Percentiles rank a stretch among this genome's conserved stretches.
Evolutionary conservation across 352 stramenopile species (phyloP).

Genomic region (Phytopythium aichiense): DNA sequence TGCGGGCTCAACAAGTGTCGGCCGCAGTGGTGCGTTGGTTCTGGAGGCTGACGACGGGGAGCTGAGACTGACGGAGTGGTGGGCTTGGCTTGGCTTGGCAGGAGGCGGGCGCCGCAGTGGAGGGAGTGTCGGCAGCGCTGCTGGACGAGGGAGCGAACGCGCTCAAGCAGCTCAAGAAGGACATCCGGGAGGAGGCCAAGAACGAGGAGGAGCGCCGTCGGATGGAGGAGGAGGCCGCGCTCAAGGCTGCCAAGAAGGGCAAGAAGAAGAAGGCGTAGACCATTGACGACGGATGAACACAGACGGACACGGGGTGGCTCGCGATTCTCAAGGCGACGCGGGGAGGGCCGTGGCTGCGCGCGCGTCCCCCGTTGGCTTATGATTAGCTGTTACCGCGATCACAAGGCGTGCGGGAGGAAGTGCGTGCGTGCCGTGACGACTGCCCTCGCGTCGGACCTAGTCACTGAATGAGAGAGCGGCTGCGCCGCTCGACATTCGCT

Average conservation of each 20-base stretch:
- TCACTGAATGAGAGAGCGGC: constrained; percentile 9
- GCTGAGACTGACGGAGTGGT: background rate
- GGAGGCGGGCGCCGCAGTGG: constrained; percentile 37
- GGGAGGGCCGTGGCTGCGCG: background rate
- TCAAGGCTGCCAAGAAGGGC: constrained; percentile 76
- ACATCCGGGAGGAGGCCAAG: constrained; percentile 74
- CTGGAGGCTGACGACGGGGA: background rate
- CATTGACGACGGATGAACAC: constrained; percentile 9
- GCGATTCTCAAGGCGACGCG: constrained; percentile 26
- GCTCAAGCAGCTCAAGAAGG: constrained; percentile 80
- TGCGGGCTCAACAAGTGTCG: constrained; percentile 50
- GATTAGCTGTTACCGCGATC: constrained; percentile 1
- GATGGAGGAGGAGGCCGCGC: constrained; percentile 59
- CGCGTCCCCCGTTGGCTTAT: background rate
- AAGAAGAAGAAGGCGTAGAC: constrained; percentile 70
- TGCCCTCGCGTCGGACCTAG: background rate
- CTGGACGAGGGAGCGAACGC: constrained; percentile 54
- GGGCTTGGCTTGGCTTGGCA: background rate
- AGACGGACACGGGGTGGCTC: constrained; percentile 23
- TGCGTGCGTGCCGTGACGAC: background rate
- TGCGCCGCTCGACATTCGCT: background rate
- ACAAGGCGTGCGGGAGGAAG: background rate
- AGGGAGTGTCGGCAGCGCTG: constrained; percentile 45
- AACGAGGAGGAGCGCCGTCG: constrained; percentile 71
- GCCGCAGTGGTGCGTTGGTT: constrained; percentile 33